A percentile compares a stretch with the other conserved stretches of the same genome.
These are phyloP conservation scores for Paraphoma chrysanthemicola DNA, from an alignment of 2,329 filamentous ascomycete species.

Conservation along the genomic window DNA sequence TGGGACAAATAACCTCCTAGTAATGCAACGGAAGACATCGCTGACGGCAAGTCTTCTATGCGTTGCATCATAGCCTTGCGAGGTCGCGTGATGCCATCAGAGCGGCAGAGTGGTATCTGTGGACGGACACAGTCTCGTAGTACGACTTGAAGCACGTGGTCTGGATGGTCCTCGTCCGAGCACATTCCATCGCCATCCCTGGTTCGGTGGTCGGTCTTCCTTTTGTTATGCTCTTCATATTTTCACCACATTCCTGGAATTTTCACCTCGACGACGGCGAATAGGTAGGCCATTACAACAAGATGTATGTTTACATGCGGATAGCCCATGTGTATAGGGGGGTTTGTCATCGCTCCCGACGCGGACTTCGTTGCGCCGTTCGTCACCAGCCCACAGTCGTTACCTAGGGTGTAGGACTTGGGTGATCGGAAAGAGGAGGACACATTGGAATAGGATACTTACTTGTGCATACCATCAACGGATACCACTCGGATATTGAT, in stretches of 20 bases:
- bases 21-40: too few relatives aligned
- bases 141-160: neutral
- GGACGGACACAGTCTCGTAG: neutral
- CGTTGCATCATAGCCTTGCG: too few relatives aligned
- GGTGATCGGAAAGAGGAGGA: slow-evolving; percentile 25
- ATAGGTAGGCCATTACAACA: slow-evolving; percentile 37
- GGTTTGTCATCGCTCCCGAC: slow-evolving; percentile 21
- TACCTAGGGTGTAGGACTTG: slow-evolving; percentile 1
- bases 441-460: neutral
- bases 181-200: slow-evolving; percentile 39
- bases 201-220: slow-evolving; percentile 11
- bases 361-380: slow-evolving; percentile 25
- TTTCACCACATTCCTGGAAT: slow-evolving; percentile 43
- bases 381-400: slow-evolving; percentile 12
- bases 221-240: slow-evolving; percentile 40
- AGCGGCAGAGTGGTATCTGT: neutral
- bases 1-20: too few relatives aligned
- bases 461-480: neutral
- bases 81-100: too few relatives aligned
- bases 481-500: neutral
- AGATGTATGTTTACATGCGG: slow-evolving; percentile 38
- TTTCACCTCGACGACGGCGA: slow-evolving; percentile 44
- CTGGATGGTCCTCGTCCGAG: neutral
- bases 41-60: too few relatives aligned
- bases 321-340: slow-evolving; percentile 14